phyloP scores from a whole-genome alignment of 1,284 basidiomycete genomes.

The Puccinia hordei region DNA sequence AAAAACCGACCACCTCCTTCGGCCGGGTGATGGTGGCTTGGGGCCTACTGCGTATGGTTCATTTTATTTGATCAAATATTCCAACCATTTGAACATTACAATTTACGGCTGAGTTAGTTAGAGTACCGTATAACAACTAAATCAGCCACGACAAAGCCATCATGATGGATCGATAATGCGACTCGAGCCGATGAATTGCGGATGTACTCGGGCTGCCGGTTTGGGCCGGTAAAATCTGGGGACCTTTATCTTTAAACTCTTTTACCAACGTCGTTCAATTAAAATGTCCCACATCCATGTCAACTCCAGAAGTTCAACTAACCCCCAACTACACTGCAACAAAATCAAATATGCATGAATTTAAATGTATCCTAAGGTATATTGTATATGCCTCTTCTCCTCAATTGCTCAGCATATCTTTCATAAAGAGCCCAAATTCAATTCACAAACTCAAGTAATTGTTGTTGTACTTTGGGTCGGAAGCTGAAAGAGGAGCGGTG shows the following conservation, averaged over 20 bases:
- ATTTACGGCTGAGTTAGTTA: too few species aligned
- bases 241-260: conserved; percentile 3
- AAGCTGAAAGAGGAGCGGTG: neutral
- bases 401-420: too few species aligned
- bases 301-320: too few species aligned
- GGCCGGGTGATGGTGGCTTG: neutral
- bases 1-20: neutral
- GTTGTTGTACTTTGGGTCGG: neutral
- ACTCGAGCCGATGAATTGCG: neutral
- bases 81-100: neutral
- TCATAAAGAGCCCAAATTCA: neutral
- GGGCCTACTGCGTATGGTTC: neutral
- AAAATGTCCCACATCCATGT: neutral
- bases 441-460: neutral
- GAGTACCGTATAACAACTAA: neutral
- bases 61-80: conserved; percentile 7
- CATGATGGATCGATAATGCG: neutral
- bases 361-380: too few species aligned
- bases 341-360: neutral
- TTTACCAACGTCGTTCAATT: neutral
- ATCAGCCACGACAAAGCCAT: conserved; percentile 1
- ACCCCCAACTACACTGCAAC: too few species aligned
- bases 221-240: conserved; percentile 9
- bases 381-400: too few species aligned
- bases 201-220: conserved; percentile 10